A percentile compares a stretch with the other conserved stretches of the same genome.
Conservation (phyloP, 352 stramenopile species). For the Globisporangium apiculatum region DNA sequence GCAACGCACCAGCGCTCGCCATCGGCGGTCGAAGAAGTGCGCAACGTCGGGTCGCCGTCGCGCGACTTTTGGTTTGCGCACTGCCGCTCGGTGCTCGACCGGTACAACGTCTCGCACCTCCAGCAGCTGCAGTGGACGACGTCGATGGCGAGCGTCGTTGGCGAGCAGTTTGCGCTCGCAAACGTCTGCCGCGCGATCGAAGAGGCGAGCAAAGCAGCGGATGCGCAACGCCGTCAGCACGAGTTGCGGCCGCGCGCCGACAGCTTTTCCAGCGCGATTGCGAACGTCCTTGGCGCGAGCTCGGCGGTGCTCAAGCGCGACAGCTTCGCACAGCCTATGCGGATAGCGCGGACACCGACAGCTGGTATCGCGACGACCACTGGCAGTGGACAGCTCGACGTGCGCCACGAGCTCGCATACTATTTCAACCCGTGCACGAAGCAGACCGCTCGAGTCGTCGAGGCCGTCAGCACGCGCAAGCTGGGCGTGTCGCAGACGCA, state of each 20-base stretch:
- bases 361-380: not conserved
- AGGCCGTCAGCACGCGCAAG: constrained; percentile 24
- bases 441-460: constrained; percentile 22
- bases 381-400: constrained; percentile 18
- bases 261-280: constrained; percentile 15
- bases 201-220: not conserved
- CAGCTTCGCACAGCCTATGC: not conserved
- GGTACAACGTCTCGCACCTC: constrained; percentile 57
- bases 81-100: constrained; percentile 46
- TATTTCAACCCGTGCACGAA: constrained; percentile 45
- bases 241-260: not conserved
- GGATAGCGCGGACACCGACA: constrained; percentile 1
- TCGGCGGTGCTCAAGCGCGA: constrained; percentile 7
- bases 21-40: constrained; percentile 25
- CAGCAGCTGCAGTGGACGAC: constrained; percentile 72
- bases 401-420: constrained; percentile 33
- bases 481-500: constrained; percentile 6
- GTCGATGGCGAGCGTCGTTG: constrained; percentile 61
- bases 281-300: constrained; percentile 16
- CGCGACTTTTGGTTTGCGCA: constrained; percentile 73
- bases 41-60: constrained; percentile 47
- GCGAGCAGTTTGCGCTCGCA: constrained; percentile 50
- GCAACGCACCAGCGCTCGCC: constrained; percentile 16
- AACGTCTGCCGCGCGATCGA: constrained; percentile 26
- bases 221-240: constrained; percentile 5